Conservation (phyloP, 345 rosid species). For the Brassica rapa region DNA sequence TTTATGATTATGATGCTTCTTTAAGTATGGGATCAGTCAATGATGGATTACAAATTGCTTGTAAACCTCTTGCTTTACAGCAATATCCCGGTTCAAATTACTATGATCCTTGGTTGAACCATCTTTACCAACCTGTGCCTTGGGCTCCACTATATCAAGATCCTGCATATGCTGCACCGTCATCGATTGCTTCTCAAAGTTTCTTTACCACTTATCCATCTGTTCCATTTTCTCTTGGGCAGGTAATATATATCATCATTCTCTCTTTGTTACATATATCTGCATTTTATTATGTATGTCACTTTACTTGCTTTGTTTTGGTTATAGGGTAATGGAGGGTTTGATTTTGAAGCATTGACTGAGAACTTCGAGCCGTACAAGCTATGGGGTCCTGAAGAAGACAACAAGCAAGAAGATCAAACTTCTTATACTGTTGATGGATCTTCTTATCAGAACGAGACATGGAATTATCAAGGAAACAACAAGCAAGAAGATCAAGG, state of each 20-base stretch:
- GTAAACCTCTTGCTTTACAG: neutral
- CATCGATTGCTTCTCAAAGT: conserved; percentile 1
- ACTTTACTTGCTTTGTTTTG: conserved; percentile 15
- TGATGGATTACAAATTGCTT: conserved; percentile 13
- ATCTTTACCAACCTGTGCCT: neutral
- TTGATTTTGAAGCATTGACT: conserved; percentile 54
- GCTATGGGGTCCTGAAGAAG: conserved; percentile 49
- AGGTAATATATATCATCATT: neutral
- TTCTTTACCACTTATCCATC: conserved; percentile 1
- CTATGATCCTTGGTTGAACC: neutral
- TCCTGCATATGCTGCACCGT: neutral
- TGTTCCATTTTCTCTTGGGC: neutral
- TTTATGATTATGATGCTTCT: conserved; percentile 23
- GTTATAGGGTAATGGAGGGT: conserved; percentile 41
- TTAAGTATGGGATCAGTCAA: conserved; percentile 25
- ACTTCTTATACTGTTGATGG: conserved; percentile 48
- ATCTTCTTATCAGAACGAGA: conserved; percentile 37
- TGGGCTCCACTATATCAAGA: neutral
- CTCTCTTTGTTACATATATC: neutral
- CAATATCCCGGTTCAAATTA: neutral
- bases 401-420: conserved; percentile 26
- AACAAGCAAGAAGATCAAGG: neutral
- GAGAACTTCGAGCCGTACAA: conserved; percentile 53
- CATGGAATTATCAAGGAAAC: neutral
- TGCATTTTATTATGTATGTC: neutral